These are phyloP conservation scores for Phytophthora crassamura DNA, from an alignment of 352 stramenopile genomes.

Conservation along the genomic window DNA sequence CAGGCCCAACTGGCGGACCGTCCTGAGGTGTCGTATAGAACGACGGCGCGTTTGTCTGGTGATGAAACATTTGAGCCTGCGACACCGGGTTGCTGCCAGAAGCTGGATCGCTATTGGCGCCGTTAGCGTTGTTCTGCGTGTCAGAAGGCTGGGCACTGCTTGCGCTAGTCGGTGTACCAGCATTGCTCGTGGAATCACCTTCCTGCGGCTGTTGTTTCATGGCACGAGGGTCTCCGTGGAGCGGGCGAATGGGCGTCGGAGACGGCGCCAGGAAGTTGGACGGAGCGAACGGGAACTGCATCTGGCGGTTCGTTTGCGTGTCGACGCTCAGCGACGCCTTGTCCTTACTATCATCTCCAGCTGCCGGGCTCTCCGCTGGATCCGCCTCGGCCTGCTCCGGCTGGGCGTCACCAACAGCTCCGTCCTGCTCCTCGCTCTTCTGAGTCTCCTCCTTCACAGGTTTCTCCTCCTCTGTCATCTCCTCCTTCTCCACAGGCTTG, in stretches of 20 bases:
- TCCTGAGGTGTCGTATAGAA: conserved; percentile 68
- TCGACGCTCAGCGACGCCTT: conserved; percentile 21
- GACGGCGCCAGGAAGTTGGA: conserved; percentile 70
- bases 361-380: neutral
- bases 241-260: conserved; percentile 77
- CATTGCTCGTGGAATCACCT: conserved; percentile 7
- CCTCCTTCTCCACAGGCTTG: neutral
- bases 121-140: conserved; percentile 19
- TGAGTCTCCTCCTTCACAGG: neutral
- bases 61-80: conserved; percentile 65
- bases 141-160: neutral
- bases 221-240: conserved; percentile 68
- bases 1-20: conserved; percentile 39
- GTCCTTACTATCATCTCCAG: neutral
- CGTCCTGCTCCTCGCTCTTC: conserved; percentile 2
- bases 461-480: neutral
- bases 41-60: conserved; percentile 60
- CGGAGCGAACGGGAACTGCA: conserved; percentile 67
- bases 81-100: conserved; percentile 38
- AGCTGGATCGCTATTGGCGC: conserved; percentile 4
- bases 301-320: conserved; percentile 25
- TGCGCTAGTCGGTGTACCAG: conserved; percentile 7
- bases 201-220: conserved; percentile 34
- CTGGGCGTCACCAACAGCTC: neutral
- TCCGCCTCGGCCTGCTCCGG: conserved; percentile 2